A percentile compares a stretch with the other conserved stretches of the same genome.
Conservation (phyloP, 306 rosid species). For the Gillenia trifoliata region DNA sequence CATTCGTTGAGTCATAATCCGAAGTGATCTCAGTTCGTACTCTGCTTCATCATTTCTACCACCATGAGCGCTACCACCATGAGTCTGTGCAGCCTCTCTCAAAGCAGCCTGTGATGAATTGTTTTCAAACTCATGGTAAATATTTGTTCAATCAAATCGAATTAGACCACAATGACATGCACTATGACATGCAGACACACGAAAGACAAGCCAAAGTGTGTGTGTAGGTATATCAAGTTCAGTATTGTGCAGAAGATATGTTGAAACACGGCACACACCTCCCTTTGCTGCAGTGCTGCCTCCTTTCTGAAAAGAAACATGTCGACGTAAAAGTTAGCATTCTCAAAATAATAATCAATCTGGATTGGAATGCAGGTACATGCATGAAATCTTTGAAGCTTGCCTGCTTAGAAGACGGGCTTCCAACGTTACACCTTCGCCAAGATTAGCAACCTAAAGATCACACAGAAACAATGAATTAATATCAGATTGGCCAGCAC, state of each 20-base stretch:
- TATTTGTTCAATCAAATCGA: not conserved
- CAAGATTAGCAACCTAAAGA: slow-evolving; percentile 64
- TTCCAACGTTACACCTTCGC: slow-evolving; percentile 85
- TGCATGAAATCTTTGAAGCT: slow-evolving; percentile 25
- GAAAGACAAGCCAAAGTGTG: not conserved
- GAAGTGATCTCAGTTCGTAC: slow-evolving; percentile 41
- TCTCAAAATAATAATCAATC: slow-evolving; percentile 8
- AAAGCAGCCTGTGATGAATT: slow-evolving; percentile 65
- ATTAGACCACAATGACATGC: not conserved
- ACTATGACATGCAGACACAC: not conserved
- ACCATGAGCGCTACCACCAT: slow-evolving; percentile 13
- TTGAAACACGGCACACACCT: slow-evolving; percentile 46
- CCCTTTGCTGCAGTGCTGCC: slow-evolving; percentile 90
- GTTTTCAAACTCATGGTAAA: not conserved
- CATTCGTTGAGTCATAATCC: slow-evolving; percentile 69
- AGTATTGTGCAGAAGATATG: not conserved
- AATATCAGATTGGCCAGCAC: not conserved
- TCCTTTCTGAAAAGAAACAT: slow-evolving; percentile 70
- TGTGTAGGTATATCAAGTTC: not conserved
- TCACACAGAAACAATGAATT: not conserved
- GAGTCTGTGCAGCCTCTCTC: slow-evolving; percentile 48
- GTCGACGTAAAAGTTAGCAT: slow-evolving; percentile 23
- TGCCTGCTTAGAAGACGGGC: slow-evolving; percentile 90
- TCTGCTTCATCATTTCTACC: slow-evolving; percentile 60
- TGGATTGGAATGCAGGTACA: not conserved